These are phyloP conservation scores for Alternaria postmessia DNA, from an alignment of 2,329 filamentous ascomycete genomes.

Conservation along the genomic window DNA sequence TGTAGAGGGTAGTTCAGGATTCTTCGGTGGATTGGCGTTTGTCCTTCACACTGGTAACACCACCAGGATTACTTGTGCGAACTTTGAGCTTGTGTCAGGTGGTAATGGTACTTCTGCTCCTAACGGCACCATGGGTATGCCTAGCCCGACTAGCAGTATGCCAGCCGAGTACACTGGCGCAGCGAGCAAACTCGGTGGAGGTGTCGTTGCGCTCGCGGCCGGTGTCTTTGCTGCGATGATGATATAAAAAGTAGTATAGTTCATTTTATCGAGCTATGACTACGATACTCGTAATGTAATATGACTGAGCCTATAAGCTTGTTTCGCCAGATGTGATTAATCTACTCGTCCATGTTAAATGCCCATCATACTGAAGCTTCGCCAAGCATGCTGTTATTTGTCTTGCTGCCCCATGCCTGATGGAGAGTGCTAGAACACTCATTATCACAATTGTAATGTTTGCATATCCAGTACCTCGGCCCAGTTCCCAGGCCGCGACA, in stretches of 20 bases:
- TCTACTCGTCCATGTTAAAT: neutral
- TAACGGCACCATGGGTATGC: conserved; percentile 6
- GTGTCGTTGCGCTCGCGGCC: conserved; percentile 15
- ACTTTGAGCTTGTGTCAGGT: conserved; percentile 51
- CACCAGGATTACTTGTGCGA: conserved; percentile 63
- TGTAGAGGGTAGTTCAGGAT: conserved; percentile 50
- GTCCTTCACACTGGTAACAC: conserved; percentile 62
- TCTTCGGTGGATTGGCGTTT: conserved; percentile 61
- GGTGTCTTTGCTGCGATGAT: conserved; percentile 23
- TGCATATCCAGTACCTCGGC: conserved; percentile 39
- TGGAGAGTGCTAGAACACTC: conserved; percentile 27
- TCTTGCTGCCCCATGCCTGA: conserved; percentile 16
- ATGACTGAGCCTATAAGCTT: neutral
- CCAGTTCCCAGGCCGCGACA: conserved; percentile 20
- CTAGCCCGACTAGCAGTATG: conserved; percentile 18
- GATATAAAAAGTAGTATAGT: conserved; percentile 5
- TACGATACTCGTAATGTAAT: neutral
- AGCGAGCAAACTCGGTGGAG: conserved; percentile 14
- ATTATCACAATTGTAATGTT: conserved; percentile 8
- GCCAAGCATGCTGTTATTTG: neutral
- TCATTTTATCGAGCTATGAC: neutral
- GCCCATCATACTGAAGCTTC: neutral
- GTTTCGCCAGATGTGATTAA: neutral
- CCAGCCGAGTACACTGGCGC: conserved; percentile 27
- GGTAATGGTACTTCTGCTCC: conserved; percentile 17